Evolutionary conservation across 306 rosid species (phyloP).

Genomic region (Calophaca sinica): DNA sequence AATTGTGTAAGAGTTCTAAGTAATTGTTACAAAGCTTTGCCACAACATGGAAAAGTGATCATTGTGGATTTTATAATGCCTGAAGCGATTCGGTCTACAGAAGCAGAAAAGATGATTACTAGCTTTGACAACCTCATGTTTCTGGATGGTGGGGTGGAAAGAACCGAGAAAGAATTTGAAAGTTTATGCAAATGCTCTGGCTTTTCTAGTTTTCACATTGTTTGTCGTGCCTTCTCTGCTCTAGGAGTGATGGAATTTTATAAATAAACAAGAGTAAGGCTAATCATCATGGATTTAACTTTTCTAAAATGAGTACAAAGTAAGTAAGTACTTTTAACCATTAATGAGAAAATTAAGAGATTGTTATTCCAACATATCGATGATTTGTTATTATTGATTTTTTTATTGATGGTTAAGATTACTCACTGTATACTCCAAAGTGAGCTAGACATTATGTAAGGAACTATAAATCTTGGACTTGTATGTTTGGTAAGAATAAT

Average conservation of each 20-base stretch:
- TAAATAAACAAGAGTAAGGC: too few relatives aligned
- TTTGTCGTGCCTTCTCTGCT: background rate
- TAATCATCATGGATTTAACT: too few relatives aligned
- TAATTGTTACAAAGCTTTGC: constrained; percentile 39
- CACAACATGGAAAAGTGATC: constrained; percentile 42
- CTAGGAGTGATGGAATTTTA: constrained; percentile 9
- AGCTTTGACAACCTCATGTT: constrained; percentile 43
- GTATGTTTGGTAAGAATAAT: too few relatives aligned
- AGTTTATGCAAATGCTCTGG: constrained; percentile 33
- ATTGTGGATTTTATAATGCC: constrained; percentile 25
- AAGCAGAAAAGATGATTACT: constrained; percentile 13
- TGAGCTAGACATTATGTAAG: too few relatives aligned
- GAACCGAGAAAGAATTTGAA: constrained; percentile 42
- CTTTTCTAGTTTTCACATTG: constrained; percentile 38
- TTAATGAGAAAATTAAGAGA: too few relatives aligned
- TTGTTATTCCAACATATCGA: too few relatives aligned
- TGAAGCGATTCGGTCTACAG: background rate
- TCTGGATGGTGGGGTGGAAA: constrained; percentile 30
- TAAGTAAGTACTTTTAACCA: too few relatives aligned
- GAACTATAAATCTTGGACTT: too few relatives aligned
- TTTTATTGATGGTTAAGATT: too few relatives aligned
- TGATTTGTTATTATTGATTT: too few relatives aligned
- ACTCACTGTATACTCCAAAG: too few relatives aligned
- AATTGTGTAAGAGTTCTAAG: constrained; percentile 28
- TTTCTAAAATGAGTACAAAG: too few relatives aligned